Evolutionary conservation across 371 early-diverging fungal genomes (phyloP), one percentile per base, ranked within the genome.

Genomic region (Sporodiniella umbellata): DNA sequence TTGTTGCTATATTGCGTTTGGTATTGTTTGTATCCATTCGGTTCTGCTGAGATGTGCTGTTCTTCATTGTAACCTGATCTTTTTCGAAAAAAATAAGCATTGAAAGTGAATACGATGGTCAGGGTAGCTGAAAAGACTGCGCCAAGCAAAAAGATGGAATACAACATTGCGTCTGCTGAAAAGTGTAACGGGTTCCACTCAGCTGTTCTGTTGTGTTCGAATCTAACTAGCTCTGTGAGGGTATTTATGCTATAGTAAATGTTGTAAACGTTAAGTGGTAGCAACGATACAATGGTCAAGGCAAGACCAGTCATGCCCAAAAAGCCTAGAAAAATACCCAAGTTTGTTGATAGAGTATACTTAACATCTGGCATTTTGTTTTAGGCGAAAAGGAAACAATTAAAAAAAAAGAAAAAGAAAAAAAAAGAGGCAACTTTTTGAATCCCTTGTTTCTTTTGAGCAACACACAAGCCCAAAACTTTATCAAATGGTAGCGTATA

Each of bases 231-330:
- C 26, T 53, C 30, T 10, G 17, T 22, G 7, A 47, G 14, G 18
- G 63, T 51, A 14, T 12, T 25, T 18, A 47, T 42, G 10, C 51
- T 47, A 8, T 33, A 35, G 22, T 53, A 56, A 10, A 57, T 43
- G 45, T 54, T 62, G 22, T 62, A 62, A 2, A 14, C 43, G 38
- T 57, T 62, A 8, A 62, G n/a, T 19, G 63, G 63, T 10, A 62
- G 39, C 15, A 62, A 25, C 1, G 63, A 50, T 5, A 62, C 8
- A 17, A 62, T 54, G 7, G 63, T 46, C 18, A 62, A 38, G 1
- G 56, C 58, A 33, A 62, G 42, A 3, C 63, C 63, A 7, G 51
- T 44, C 54, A 62, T 62, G 17, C 63, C 63, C 18, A 62, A 31
- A 26, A 62, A 54, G 19, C 63, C 57, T 19, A 51, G 31, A 37